These are phyloP conservation scores for Lepidium africanum DNA, from an alignment of 345 rosid genomes.

Conservation along the genomic window DNA sequence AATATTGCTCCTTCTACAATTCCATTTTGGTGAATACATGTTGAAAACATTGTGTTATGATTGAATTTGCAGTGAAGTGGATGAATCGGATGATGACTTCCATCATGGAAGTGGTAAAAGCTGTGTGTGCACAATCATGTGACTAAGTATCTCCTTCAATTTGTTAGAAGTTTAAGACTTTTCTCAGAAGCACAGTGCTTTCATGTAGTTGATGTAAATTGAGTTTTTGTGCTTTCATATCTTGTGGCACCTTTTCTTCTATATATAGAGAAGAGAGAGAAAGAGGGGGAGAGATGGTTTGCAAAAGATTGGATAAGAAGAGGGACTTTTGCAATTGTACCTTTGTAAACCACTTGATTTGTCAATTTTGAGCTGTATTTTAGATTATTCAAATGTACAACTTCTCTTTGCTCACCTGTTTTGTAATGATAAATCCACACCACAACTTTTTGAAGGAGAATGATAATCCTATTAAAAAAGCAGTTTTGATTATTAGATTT, in stretches of 20 bases:
- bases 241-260: background rate
- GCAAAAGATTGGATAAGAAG: slow-evolving; percentile 24
- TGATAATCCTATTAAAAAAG: background rate
- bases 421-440: slow-evolving; percentile 23
- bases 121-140: slow-evolving; percentile 32
- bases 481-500: background rate
- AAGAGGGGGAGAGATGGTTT: background rate
- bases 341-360: slow-evolving; percentile 26
- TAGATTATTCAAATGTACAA: slow-evolving; percentile 2
- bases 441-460: slow-evolving; percentile 2
- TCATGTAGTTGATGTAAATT: background rate
- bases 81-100: slow-evolving; percentile 21
- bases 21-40: background rate
- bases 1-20: background rate
- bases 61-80: slow-evolving; percentile 26
- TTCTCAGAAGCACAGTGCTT: background rate
- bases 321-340: slow-evolving; percentile 19
- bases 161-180: background rate
- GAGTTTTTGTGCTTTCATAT: background rate
- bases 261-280: background rate
- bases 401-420: slow-evolving; percentile 19
- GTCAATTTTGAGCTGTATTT: slow-evolving; percentile 13
- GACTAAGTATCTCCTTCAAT: background rate
- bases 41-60: background rate
- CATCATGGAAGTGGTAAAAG: slow-evolving; percentile 21